Base-by-base conservation (phyloP, 331 rosid species). In the Rhamnella rubrinervis region DNA sequence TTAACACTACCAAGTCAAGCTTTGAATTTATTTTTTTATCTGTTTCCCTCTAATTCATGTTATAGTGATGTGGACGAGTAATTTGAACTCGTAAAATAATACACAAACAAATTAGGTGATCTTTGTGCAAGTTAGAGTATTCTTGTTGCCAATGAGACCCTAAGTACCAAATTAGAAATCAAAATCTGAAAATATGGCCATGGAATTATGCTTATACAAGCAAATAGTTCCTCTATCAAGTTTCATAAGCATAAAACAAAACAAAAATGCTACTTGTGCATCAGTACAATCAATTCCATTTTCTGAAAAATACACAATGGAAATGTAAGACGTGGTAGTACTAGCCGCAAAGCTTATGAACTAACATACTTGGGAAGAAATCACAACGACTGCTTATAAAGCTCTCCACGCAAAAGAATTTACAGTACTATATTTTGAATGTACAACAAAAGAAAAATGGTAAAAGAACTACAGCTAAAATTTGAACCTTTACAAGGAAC, bases 121-220 rank as follows among this genome's bases (percentile, higher is more conserved):
- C 59, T 21, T 15, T 6, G 50, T 52, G 57, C 59, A 69, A 55
- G 20, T 60, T 51, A 70, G 46, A 57, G 49, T 59, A 39, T 47
- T 41, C 68, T 50, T 10, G 66, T 57, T 13, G 60, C 66, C 21
- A 65, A 18, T 25, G 71, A 50, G 49, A 76, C 71, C 58, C 70
- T 21, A 63, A 65, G 63, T 31, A 47, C 52, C 66, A 38, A 75
- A 61, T 8, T 10, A 70, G 65, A 63, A 68, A 75, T 23, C 57
- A 47, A 28, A 59, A 63, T 46, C 52, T 57, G 17, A 14, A 2
- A 14, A 44, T 9, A 44, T 14, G 4, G 11, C 14, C 3, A 8
- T 44, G 16, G 14, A 44, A 9, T 40, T 8, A 44, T 44, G 49
- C 49, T 44, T 1, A 7, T 11, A 44, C 49, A 44, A 44, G 49